Base-by-base conservation (phyloP, 225 moss, liverwort and hornwort genomes). In the Asterella californica region DNA sequence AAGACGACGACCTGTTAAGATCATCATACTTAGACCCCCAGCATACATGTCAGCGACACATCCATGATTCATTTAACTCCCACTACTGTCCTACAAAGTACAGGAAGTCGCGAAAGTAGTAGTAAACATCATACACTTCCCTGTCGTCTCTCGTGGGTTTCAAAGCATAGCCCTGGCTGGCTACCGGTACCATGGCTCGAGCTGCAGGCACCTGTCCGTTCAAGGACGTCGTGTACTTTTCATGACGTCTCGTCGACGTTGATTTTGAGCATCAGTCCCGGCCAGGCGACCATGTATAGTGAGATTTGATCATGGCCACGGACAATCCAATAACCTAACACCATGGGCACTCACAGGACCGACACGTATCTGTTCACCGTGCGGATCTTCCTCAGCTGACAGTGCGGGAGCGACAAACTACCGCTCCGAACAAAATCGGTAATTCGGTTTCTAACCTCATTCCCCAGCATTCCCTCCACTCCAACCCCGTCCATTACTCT, bases 41-140 rank as follows among this genome's bases (percentile, higher is more conserved):
- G 61, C 61, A 61, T 61, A 61, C 27, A 61, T 61, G 61, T 61
- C 61, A 61, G 61, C 61, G 61, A 27, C n/a, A 61, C n/a, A 6
- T 61, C 25, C 61, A 61, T 61, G 61, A 61, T 61, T 61, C 19
- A 61, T 61, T 61, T 61, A 6, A 61, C n/a, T 61, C 2, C 61
- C 42, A 42, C 4, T 61, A 25, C 17, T 17, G 1, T 27, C 61
- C 10, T 61, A 61, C 61, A 61, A 61, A 21, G 61, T 61, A 61
- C 61, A 61, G n/a, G n/a, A 61, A 27, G 8, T 61, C 61, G 61
- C 61, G n/a, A 10, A 27, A n/a, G 57, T 57, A 15, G 52, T 52
- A 61, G 61, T 61, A 61, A 61, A 61, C 61, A 61, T 61, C 61
- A 61, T 61, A 61, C 61, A 61, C 22, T n/a, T 61, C 61, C 57